phyloP scores from a whole-genome alignment of 352 stramenopile genomes.

The Phytophthora gonapodyides region DNA sequence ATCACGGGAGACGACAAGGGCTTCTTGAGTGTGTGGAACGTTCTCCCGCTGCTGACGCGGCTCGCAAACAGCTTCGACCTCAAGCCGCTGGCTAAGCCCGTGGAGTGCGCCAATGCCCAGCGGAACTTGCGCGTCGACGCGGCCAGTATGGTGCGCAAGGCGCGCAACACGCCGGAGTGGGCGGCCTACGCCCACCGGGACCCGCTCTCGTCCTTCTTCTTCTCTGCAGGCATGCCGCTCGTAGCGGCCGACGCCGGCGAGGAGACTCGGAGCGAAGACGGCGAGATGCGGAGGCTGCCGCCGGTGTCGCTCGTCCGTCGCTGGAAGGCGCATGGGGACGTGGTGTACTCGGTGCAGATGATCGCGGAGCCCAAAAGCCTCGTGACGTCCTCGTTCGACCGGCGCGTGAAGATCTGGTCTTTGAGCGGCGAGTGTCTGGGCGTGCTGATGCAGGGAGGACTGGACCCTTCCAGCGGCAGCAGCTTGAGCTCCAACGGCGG shows the following conservation, averaged over 20 bases:
- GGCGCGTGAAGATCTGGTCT: conserved; percentile 76
- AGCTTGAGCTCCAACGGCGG: conserved; percentile 7
- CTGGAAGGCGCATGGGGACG: conserved; percentile 76
- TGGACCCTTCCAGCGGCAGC: conserved; percentile 38
- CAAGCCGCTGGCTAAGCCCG: conserved; percentile 44
- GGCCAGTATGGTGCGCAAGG: conserved; percentile 69
- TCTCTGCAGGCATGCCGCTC: conserved; percentile 55
- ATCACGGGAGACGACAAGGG: conserved; percentile 83
- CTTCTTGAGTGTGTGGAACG: conserved; percentile 72
- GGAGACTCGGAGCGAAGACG: conserved; percentile 25
- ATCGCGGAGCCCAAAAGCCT: conserved; percentile 70
- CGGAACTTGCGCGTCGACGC: conserved; percentile 79
- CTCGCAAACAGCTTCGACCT: conserved; percentile 66
- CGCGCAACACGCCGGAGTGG: conserved; percentile 67
- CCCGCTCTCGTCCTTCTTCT: conserved; percentile 63
- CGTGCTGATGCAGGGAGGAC: conserved; percentile 75
- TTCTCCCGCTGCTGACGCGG: conserved; percentile 58
- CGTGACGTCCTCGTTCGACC: conserved; percentile 80
- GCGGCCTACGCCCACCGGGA: conserved; percentile 57
- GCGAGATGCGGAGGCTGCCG: conserved; percentile 19
- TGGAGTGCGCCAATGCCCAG: conserved; percentile 75
- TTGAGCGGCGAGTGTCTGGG: conserved; percentile 69
- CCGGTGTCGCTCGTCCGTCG: conserved; percentile 49
- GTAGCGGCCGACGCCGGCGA: conserved; percentile 26
- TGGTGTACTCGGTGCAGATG: conserved; percentile 80